Base-by-base conservation (phyloP, 176 grass and related monocot species). In the Bonia amplexicaulis region DNA sequence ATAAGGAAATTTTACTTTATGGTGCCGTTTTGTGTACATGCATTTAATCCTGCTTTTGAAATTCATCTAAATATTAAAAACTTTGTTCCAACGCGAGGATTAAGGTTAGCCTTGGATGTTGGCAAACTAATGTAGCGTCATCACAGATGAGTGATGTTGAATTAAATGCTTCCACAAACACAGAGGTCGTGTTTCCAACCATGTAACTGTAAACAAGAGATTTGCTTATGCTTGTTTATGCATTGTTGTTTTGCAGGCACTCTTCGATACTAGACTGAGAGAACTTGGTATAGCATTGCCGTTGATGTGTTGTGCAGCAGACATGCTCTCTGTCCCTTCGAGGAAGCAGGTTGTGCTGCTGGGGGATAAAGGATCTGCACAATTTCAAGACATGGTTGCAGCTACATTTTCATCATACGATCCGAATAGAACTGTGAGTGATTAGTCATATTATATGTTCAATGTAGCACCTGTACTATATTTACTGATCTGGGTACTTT, bases 301-400 rank as follows among this genome's bases (percentile, higher is more conserved):
- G 40, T 89, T 98, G 26, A 98, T 98, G 96, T 98, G 96, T 31
- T 95, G 91, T 54, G 93, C 91, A 35, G 91, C 88, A 48, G 89
- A 98, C 73, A 98, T 98, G 96, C 69, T 95, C 9, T 74, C 66
- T 71, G 80, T 90, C 55, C 89, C 89, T 1, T 98, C 89, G 0
- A 93, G 93, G 89, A 98, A 95, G 73, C 93, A 95, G 64, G 91
- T 98, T 16, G 89, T 95, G 16, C 74, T 98, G 46, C 88, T 95
- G 42, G 96, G 96, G 31, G 71, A 89, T 11, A 95, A 95, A 80
- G 85, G 62, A 71, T 93, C 87, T 68, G 22, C 88, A 7, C 80
- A 93, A 51, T 93, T 90, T 55, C 75, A 65, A 72, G 83, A 92
- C 74, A 92, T 95, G 93, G 80, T 87, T 58, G 65, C 49, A 31